Percentiles rank a stretch among this genome's conserved stretches.
Conservation (phyloP, 2,329 filamentous ascomycete genomes). For the Raffaelea deltoideospora region DNA sequence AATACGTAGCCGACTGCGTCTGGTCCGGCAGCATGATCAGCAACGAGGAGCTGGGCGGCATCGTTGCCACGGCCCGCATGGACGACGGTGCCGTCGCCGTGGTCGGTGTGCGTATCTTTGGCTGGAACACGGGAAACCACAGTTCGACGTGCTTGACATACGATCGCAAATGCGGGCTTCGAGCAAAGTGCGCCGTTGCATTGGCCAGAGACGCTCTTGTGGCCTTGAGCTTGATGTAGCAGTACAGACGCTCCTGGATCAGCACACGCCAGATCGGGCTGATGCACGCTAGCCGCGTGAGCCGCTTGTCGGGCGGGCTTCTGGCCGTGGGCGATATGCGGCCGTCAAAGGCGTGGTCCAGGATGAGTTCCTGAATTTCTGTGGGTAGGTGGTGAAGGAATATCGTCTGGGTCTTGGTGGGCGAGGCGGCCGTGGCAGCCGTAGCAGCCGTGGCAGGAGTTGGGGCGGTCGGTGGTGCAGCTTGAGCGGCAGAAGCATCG, state of each 20-base stretch:
- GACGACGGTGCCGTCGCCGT: slow-evolving; percentile 26
- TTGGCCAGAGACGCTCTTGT: slow-evolving; percentile 46
- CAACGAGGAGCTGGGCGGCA: not conserved
- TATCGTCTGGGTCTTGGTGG: slow-evolving; percentile 8
- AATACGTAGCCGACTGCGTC: slow-evolving; percentile 41
- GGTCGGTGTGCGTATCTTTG: slow-evolving; percentile 33
- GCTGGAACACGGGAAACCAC: slow-evolving; percentile 63
- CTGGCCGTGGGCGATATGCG: slow-evolving; percentile 45
- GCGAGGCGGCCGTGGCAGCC: slow-evolving; percentile 5
- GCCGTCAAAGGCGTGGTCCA: slow-evolving; percentile 58
- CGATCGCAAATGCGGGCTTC: slow-evolving; percentile 40
- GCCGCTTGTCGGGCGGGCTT: slow-evolving; percentile 41
- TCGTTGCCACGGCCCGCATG: slow-evolving; percentile 14
- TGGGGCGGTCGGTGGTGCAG: too few relatives aligned
- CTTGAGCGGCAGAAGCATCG: too few relatives aligned
- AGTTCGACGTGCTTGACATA: slow-evolving; percentile 62
- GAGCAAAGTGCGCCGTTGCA: slow-evolving; percentile 43
- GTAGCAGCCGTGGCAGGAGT: too few relatives aligned
- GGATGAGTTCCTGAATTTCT: slow-evolving; percentile 57
- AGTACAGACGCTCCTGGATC: slow-evolving; percentile 58
- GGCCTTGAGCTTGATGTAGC: slow-evolving; percentile 62
- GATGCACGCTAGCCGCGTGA: slow-evolving; percentile 51
- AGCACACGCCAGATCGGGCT: slow-evolving; percentile 48
- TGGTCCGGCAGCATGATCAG: slow-evolving; percentile 36
- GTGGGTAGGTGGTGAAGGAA: slow-evolving; percentile 41